Evolutionary conservation across 2,329 filamentous ascomycete genomes (phyloP), one percentile per base, ranked within the genome.

Genomic region (Colletotrichum filicis): DNA sequence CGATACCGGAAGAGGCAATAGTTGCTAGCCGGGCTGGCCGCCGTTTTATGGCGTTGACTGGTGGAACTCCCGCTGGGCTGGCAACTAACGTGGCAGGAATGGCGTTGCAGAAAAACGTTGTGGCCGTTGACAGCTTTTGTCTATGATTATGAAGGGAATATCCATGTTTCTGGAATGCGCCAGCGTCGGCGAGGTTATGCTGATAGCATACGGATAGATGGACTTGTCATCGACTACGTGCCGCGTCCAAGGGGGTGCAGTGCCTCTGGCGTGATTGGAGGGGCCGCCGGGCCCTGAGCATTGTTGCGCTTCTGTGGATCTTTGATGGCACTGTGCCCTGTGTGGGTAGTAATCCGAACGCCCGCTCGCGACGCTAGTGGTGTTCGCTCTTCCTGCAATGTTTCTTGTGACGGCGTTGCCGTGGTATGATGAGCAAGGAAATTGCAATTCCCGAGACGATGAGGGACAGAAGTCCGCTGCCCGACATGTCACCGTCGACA

Each of bases 301-400:
- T 32, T 12, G 42, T 62, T 22, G 30, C 37, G 37, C 37, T 52
- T 26, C 12, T 49, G 46, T 42, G 62, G 60, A 52, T 63, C 53
- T 30, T 22, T 24, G 19, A 67, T 71, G 62, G 46, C 19, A 71
- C 63, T 56, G 63, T 61, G 52, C 56, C 53, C 32, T 66, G 58
- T 52, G 52, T 52, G 65, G 26, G 65, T 72, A 46, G 69, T 19
- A 68, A 58, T 68, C 58, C 69, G 65, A 68, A 49, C 69, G 58
- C 69, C 69, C 53, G 69, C 65, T 63, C 59, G 52, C n/a, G 52
- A 52, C 69, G 69, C 69, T 68, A 64, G 69, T 63, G 53, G 65
- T 49, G 9, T 24, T 59, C 53, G 69, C 53, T 32, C 65, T 68
- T 68, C 64, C 49, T 62, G 57, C 57, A 68, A 62, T 57, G 28